Conservation (phyloP, 2,329 filamentous ascomycete genomes). For the Botryosphaeria dothidea region DNA sequence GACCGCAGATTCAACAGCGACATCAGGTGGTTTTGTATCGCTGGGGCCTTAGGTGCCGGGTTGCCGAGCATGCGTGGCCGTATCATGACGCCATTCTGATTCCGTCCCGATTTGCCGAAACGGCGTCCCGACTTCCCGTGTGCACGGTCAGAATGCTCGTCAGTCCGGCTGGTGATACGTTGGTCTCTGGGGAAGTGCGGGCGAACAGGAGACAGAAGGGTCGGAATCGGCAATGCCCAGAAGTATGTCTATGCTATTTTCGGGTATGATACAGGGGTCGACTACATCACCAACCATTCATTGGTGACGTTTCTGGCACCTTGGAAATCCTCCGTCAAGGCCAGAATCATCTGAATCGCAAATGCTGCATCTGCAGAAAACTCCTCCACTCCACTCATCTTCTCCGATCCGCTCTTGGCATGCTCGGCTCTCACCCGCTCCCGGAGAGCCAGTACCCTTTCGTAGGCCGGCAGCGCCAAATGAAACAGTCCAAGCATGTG, state of each 20-base stretch:
- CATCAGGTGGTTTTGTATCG: background rate
- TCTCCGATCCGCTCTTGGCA: slow-evolving; percentile 14
- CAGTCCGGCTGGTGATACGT: no score
- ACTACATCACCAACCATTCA: slow-evolving; percentile 46
- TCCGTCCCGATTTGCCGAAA: background rate
- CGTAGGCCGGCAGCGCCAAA: slow-evolving; percentile 73
- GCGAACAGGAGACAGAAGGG: no score
- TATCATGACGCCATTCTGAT: background rate
- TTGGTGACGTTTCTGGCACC: slow-evolving; percentile 63
- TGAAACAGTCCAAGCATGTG: slow-evolving; percentile 73
- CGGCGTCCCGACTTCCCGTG: background rate
- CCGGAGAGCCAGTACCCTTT: slow-evolving; percentile 55
- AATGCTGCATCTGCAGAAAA: slow-evolving; percentile 72
- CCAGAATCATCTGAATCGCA: slow-evolving; percentile 69
- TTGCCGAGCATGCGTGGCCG: background rate
- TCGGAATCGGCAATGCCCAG: no score
- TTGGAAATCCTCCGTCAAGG: slow-evolving; percentile 62
- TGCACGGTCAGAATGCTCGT: no score
- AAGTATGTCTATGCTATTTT: background rate
- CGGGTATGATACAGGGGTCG: background rate
- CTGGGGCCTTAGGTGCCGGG: background rate
- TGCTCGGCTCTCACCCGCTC: slow-evolving; percentile 42
- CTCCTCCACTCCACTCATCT: slow-evolving; percentile 48
- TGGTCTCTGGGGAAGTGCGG: no score
- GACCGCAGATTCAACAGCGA: background rate